Evolutionary conservation across 2,329 filamentous ascomycete species (phyloP).

Genomic region (Aspergillus amoenus): DNA sequence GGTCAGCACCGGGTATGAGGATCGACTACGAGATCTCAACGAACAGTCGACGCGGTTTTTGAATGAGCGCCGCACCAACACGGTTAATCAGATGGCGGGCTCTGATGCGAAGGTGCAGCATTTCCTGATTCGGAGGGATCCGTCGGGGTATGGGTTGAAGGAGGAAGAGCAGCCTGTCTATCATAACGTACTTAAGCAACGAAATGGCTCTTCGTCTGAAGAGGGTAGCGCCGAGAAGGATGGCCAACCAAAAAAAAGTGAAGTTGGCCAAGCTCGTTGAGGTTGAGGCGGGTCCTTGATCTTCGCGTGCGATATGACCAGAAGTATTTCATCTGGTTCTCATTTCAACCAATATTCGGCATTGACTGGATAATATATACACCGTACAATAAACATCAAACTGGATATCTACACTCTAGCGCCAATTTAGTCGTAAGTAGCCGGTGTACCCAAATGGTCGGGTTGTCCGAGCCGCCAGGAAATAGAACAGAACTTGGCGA

Average conservation of each 20-base stretch:
- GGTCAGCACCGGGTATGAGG: slow-evolving; percentile 62
- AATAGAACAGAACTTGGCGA: neutral
- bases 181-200: slow-evolving; percentile 26
- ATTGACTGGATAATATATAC: no score
- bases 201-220: neutral
- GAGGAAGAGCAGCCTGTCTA: slow-evolving; percentile 45
- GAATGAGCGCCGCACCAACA: slow-evolving; percentile 55
- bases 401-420: neutral
- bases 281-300: neutral
- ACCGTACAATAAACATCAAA: neutral
- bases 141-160: slow-evolving; percentile 47
- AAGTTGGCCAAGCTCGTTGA: neutral
- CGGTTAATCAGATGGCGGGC: slow-evolving; percentile 47
- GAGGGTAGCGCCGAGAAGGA: neutral
- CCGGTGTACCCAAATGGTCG: neutral
- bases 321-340: neutral
- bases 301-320: neutral
- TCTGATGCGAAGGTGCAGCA: slow-evolving; percentile 68
- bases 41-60: slow-evolving; percentile 60
- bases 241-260: neutral
- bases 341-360: no score
- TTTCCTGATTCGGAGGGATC: slow-evolving; percentile 74
- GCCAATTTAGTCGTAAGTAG: neutral
- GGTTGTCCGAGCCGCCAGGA: neutral
- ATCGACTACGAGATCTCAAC: slow-evolving; percentile 65